Conservation (phyloP, 305 asterid genomes). For the Rubia balearica region DNA sequence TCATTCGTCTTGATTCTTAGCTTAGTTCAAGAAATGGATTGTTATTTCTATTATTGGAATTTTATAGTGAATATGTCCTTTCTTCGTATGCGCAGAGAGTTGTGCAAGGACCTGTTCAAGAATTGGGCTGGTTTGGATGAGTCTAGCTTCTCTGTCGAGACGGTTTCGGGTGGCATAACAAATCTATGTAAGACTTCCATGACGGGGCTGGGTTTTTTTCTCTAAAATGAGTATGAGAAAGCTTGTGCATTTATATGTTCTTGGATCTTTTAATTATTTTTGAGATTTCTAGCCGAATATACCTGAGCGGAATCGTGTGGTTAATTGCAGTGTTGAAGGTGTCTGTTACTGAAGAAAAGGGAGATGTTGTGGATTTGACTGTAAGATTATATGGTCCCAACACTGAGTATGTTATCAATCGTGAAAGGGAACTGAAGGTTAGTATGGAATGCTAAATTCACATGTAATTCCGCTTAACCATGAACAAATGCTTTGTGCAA, state of each 20-base stretch:
- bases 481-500: neutral
- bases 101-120: slow-evolving; percentile 81
- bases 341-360: slow-evolving; percentile 54
- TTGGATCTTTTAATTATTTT: neutral
- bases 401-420: slow-evolving; percentile 89
- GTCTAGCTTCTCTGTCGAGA: slow-evolving; percentile 66
- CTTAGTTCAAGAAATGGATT: neutral
- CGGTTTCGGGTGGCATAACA: slow-evolving; percentile 91
- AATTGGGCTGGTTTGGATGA: slow-evolving; percentile 67
- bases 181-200: slow-evolving; percentile 55
- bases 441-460: slow-evolving; percentile 5
- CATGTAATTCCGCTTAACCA: neutral
- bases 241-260: neutral
- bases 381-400: slow-evolving; percentile 89
- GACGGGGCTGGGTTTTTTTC: neutral
- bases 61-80: neutral
- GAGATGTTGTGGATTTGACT: slow-evolving; percentile 41
- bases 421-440: slow-evolving; percentile 81
- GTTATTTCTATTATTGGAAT: neutral
- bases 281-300: neutral
- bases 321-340: slow-evolving; percentile 76
- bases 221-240: neutral
- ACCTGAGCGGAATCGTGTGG: slow-evolving; percentile 8
- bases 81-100: slow-evolving; percentile 46
- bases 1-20: neutral